A percentile compares a stretch with the other conserved stretches of the same genome.
Conservation (phyloP, 768 basidiomycete species). For the Phylloporus rhodoxanthus region DNA sequence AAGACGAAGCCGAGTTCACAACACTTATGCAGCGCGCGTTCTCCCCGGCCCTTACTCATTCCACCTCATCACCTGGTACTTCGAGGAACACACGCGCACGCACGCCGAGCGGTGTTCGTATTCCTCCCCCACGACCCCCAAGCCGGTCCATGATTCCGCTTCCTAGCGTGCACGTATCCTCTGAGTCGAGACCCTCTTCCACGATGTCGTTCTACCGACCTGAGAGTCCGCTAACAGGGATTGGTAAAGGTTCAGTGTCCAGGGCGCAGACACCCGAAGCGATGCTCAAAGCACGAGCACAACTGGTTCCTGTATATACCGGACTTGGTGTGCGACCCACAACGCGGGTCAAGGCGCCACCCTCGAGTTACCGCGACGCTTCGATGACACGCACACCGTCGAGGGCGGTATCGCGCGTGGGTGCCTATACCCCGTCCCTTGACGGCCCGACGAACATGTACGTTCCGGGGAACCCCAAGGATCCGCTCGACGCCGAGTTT, state of each 20-base stretch:
- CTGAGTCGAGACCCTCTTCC: constrained; percentile 64
- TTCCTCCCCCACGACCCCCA: constrained; percentile 65
- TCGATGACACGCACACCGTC: constrained; percentile 52
- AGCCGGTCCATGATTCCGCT: constrained; percentile 82
- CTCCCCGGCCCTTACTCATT: constrained; percentile 51
- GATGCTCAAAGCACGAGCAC: constrained; percentile 51
- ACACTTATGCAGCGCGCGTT: constrained; percentile 54
- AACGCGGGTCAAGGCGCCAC: constrained; percentile 46
- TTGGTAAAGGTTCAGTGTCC: constrained; percentile 29
- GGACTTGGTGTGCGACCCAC: constrained; percentile 36
- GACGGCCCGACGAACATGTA: constrained; percentile 58
- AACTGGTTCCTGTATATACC: constrained; percentile 53
- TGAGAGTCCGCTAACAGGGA: constrained; percentile 45
- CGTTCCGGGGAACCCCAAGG: constrained; percentile 56
- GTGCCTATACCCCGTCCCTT: constrained; percentile 54
- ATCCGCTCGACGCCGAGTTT: constrained; percentile 81
- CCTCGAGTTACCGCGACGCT: constrained; percentile 71
- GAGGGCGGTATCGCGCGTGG: constrained; percentile 59
- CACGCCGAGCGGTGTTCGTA: constrained; percentile 37
- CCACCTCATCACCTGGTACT: constrained; percentile 38
- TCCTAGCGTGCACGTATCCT: constrained; percentile 63
- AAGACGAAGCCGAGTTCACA: constrained; percentile 39
- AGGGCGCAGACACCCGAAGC: constrained; percentile 70
- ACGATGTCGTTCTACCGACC: constrained; percentile 63
- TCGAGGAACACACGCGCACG: constrained; percentile 24